A percentile compares a stretch with the other conserved stretches of the same genome.
phyloP scores from a whole-genome alignment of 352 stramenopile genomes.

The Pythium diclinum region DNA sequence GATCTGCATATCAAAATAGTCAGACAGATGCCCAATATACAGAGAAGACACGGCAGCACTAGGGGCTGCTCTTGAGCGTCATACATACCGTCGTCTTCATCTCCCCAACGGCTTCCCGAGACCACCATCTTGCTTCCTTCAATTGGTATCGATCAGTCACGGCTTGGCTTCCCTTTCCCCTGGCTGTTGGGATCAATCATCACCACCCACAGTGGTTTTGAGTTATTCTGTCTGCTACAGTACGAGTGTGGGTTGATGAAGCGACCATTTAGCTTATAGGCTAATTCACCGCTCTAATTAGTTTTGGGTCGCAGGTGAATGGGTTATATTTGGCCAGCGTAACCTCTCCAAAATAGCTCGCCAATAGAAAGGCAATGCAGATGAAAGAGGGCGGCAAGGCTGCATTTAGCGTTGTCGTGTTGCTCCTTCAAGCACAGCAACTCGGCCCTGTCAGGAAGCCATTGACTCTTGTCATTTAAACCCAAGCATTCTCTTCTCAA shows the following conservation, averaged over 20 bases:
- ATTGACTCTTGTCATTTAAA: not conserved
- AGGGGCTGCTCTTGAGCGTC: not conserved
- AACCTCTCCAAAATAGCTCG: conserved; percentile 25
- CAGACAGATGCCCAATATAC: not conserved
- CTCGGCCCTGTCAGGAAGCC: not conserved
- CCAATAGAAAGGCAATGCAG: not conserved
- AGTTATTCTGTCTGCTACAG: conserved; percentile 22
- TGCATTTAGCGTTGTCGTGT: not conserved
- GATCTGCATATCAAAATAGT: conserved; percentile 33
- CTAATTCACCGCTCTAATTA: not conserved
- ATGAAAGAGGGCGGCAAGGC: not conserved
- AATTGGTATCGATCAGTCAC: conserved; percentile 5
- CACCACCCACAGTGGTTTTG: conserved; percentile 9
- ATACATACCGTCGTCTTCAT: conserved; percentile 62
- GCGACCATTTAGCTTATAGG: not conserved
- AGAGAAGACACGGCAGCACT: not conserved
- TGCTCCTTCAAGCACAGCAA: not conserved
- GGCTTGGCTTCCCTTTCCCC: not conserved
- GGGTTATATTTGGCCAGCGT: conserved; percentile 22
- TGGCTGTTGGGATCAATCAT: conserved; percentile 19
- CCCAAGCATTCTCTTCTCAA: not conserved
- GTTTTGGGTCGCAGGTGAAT: not conserved
- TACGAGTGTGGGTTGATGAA: conserved; percentile 4
- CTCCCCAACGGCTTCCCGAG: conserved; percentile 70
- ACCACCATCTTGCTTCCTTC: conserved; percentile 49